Percentiles rank a stretch among this genome's conserved stretches.
These are phyloP conservation scores for Calendula officinalis DNA, from an alignment of 129 eudicot species.

Conservation along the genomic window DNA sequence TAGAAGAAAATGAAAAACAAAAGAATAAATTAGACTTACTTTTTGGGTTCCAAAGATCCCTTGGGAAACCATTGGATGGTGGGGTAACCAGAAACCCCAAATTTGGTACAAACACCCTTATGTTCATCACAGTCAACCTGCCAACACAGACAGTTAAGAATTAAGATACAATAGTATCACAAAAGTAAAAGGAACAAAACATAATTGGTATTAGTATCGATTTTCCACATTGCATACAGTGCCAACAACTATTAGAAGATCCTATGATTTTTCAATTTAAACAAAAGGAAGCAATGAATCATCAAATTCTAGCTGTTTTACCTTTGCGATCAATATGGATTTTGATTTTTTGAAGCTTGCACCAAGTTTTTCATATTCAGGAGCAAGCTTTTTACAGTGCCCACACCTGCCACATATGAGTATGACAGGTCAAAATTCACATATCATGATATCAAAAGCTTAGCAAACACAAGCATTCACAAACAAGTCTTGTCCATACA, in stretches of 20 bases:
- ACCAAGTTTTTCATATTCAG: conserved; percentile 91
- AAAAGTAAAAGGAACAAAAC: neutral
- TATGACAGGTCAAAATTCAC: conserved; percentile 10
- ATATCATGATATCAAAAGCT: neutral
- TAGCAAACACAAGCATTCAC: conserved; percentile 14
- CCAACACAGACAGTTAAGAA: conserved; percentile 17
- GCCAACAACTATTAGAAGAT: conserved; percentile 9
- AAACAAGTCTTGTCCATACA: conserved; percentile 3
- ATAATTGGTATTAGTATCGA: neutral
- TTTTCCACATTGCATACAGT: conserved; percentile 1
- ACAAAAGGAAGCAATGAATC: conserved; percentile 10
- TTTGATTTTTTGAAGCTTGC: conserved; percentile 89
- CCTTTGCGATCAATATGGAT: conserved; percentile 92
- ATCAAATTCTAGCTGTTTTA: conserved; percentile 18
- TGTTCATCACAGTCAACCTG: conserved; percentile 99
- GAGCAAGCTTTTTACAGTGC: conserved; percentile 98
- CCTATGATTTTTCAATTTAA: conserved; percentile 4
- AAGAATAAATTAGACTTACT: conserved; percentile 44
- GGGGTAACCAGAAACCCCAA: conserved; percentile 90
- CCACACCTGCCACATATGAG: conserved; percentile 89
- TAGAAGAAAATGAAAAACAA: neutral
- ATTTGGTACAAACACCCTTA: conserved; percentile 75
- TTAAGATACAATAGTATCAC: conserved; percentile 9
- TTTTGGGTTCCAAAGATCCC: conserved; percentile 96
- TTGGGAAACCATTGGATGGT: conserved; percentile 98